phyloP scores from a whole-genome alignment of 1,284 basidiomycete genomes.

The Ustilago trichophora region DNA sequence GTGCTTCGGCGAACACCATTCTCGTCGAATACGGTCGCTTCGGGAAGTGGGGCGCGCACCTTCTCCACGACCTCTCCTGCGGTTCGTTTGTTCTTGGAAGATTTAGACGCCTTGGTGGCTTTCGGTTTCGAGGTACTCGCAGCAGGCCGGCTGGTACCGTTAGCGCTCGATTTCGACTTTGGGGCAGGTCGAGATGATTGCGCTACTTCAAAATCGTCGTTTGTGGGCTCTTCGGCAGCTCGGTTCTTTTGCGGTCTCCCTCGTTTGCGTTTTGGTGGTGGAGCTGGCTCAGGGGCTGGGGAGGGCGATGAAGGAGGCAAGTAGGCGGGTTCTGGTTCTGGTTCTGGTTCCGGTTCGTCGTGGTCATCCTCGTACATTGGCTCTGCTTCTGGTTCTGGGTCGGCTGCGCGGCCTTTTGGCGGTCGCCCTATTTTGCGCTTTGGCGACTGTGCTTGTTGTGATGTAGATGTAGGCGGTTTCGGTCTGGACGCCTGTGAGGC shows the following conservation, averaged over 20 bases:
- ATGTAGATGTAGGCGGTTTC: neutral
- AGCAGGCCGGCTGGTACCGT: neutral
- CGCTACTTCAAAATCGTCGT: constrained; percentile 4
- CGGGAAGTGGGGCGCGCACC: constrained; percentile 25
- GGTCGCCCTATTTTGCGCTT: constrained; percentile 17
- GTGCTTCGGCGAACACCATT: constrained; percentile 79
- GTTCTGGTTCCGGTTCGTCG: constrained; percentile 10
- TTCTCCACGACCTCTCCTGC: constrained; percentile 36
- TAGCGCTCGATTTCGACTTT: neutral
- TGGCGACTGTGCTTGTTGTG: constrained; percentile 7
- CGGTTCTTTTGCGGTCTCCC: constrained; percentile 21
- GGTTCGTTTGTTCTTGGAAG: too few species aligned
- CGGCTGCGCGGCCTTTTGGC: neutral
- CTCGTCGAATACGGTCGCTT: constrained; percentile 39
- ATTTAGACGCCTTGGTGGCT: too few species aligned
- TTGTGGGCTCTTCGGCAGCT: constrained; percentile 3
- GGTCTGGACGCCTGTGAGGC: neutral
- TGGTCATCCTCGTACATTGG: constrained; percentile 6
- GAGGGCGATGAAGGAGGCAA: constrained; percentile 1
- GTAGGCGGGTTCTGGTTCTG: neutral
- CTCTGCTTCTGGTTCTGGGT: constrained; percentile 1
- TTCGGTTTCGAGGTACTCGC: too few species aligned
- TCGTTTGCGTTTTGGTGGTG: constrained; percentile 24
- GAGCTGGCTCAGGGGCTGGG: neutral
- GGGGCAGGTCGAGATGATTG: neutral